These are phyloP conservation scores for Phytophthora vignae DNA, from an alignment of 352 stramenopile genomes.

Conservation along the genomic window DNA sequence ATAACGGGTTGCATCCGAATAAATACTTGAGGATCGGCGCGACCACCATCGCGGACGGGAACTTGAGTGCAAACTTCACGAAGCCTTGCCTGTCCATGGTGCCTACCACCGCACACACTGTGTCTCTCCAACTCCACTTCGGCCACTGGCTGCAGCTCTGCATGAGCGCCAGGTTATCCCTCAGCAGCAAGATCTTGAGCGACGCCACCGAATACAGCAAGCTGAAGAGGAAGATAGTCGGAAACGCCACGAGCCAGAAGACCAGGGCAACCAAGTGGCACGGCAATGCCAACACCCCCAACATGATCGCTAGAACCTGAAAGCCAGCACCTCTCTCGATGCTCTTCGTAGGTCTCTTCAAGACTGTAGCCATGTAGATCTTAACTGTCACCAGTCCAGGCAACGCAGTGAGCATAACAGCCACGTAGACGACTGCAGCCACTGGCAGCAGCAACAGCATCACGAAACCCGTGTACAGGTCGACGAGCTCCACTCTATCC, in stretches of 20 bases:
- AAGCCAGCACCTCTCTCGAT: conserved; percentile 22
- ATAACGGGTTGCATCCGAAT: conserved; percentile 48
- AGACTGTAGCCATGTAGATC: conserved; percentile 26
- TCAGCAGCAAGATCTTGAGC: conserved; percentile 40
- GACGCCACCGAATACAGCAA: conserved; percentile 36
- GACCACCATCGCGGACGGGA: conserved; percentile 43
- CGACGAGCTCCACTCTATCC: conserved; percentile 31
- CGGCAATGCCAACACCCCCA: conserved; percentile 32
- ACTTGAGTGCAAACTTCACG: conserved; percentile 42
- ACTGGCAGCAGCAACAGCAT: conserved; percentile 30
- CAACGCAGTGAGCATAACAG: conserved; percentile 24
- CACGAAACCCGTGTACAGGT: conserved; percentile 37
- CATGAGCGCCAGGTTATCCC: conserved; percentile 38
- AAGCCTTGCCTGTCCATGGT: conserved; percentile 52
- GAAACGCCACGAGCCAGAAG: conserved; percentile 40
- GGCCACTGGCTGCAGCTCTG: conserved; percentile 41
- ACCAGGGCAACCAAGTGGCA: conserved; percentile 28
- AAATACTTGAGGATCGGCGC: conserved; percentile 55
- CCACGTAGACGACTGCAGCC: conserved; percentile 18
- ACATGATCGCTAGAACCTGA: conserved; percentile 15
- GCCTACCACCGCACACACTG: conserved; percentile 37
- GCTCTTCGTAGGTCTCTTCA: conserved; percentile 35
- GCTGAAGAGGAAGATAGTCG: conserved; percentile 32
- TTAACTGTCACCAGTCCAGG: conserved; percentile 20
- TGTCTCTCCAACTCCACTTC: conserved; percentile 48